Evolutionary conservation across 176 grass and related monocot species (phyloP), one percentile per base, ranked within the genome.

Genomic region (Tuctoria greenei): DNA sequence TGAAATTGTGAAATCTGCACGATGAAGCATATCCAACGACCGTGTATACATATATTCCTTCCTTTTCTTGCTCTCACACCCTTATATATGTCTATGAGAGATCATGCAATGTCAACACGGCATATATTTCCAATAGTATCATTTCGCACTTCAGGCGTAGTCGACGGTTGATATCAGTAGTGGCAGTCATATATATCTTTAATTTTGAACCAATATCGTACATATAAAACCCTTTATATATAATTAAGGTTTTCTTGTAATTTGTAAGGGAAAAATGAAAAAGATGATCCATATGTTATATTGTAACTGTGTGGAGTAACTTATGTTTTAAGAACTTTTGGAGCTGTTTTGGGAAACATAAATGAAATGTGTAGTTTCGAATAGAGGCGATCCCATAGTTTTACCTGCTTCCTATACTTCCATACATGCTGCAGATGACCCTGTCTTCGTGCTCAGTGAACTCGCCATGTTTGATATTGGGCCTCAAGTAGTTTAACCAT

Each of bases 401-500:
- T 86, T 81, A 97, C 94, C 94, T 97, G 94, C 94, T 97, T 81
- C 94, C 94, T 64, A 97, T 93, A 56, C 75, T 86, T 10, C 78
- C 86, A 83, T 82, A 91, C 77, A 97, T 87, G 81, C 56, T 81
- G 79, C 91, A 97, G 39, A 97, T 97, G 66, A 89, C 60, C 55
- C 86, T 91, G 51, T 97, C 94, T 75, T 97, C 94, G 1, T 89
- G 81, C 64, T 91, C 88, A 10, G 94, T 87, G 84, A 97, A 97
- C 69, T 93, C 91, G 4, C 94, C 95, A 73, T 97, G 95, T 63
- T 91, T 97, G 55, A 97, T 89, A 24, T 97, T 92, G 38, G 95
- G 95, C 68, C 95, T 97, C 64, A 97, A 35, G 64, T 97, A 97
- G 81, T 97, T 97, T 40, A 97, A 54, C 95, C 95, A 97, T 93